phyloP scores from a whole-genome alignment of 768 basidiomycete genomes.

The Floccularia luteovirens region DNA sequence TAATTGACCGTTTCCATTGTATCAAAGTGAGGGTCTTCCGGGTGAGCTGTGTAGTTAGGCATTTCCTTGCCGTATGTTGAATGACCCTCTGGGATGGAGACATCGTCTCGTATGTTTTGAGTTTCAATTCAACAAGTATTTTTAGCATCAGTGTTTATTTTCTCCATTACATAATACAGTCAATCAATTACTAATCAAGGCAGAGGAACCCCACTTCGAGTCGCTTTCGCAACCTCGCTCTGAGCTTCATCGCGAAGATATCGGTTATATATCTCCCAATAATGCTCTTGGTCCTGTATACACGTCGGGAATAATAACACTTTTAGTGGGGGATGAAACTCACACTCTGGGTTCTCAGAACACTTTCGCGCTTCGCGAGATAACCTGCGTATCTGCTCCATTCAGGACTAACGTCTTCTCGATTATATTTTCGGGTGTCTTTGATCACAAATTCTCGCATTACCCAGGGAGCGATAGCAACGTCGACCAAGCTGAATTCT shows the following conservation, averaged over 20 bases:
- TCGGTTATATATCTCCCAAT: conserved; percentile 39
- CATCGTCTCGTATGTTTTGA: too few relatives aligned
- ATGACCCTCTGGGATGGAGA: too few relatives aligned
- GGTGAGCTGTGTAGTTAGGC: too few relatives aligned
- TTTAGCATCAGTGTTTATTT: too few relatives aligned
- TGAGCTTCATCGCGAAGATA: conserved; percentile 52
- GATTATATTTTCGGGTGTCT: conserved; percentile 31
- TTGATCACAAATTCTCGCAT: conserved; percentile 31
- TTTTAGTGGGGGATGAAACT: conserved; percentile 6
- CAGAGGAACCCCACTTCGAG: conserved; percentile 24
- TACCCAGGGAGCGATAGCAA: conserved; percentile 41
- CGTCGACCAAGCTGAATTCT: conserved; percentile 37
- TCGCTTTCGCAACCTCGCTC: conserved; percentile 45
- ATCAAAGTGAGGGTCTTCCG: too few relatives aligned
- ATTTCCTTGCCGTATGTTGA: too few relatives aligned
- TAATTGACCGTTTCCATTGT: too few relatives aligned
- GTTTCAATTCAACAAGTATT: too few relatives aligned
- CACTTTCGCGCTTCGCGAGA: conserved; percentile 27
- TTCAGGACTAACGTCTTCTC: conserved; percentile 22
- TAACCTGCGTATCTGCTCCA: conserved; percentile 31
- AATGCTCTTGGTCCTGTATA: conserved; percentile 28
- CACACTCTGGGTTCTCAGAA: conserved; percentile 30
- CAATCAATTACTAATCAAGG: background rate
- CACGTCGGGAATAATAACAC: background rate
- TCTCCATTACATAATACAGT: too few relatives aligned